phyloP scores from a whole-genome alignment of 2,329 filamentous ascomycete genomes.

The Penicillium palitans region DNA sequence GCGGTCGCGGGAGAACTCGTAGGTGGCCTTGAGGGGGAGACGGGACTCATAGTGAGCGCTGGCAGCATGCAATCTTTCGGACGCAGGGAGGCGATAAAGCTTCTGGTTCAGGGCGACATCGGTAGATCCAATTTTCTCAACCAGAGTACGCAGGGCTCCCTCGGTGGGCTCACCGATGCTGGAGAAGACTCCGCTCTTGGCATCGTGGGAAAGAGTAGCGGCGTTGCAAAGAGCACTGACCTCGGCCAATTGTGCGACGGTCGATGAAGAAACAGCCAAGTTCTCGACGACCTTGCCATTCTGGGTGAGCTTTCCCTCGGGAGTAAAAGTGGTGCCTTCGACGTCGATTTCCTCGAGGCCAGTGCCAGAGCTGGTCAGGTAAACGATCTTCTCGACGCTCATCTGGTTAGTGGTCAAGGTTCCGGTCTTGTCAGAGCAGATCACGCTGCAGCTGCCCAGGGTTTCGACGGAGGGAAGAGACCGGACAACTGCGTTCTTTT shows the following conservation, averaged over 20 bases:
- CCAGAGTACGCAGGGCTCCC: conserved; percentile 83
- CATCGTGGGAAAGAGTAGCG: conserved; percentile 77
- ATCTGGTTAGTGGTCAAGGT: conserved; percentile 99
- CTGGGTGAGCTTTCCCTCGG: conserved; percentile 70
- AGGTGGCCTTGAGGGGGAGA: conserved; percentile 76
- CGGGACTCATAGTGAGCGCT: conserved; percentile 81
- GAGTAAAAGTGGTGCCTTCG: conserved; percentile 88
- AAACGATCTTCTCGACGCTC: conserved; percentile 93
- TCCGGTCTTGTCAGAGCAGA: conserved; percentile 99
- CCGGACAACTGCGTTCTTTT: conserved; percentile 95
- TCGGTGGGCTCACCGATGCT: conserved; percentile 94
- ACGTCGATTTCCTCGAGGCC: conserved; percentile 84
- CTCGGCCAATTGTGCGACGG: conserved; percentile 74
- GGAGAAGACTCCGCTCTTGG: conserved; percentile 70
- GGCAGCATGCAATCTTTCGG: conserved; percentile 72
- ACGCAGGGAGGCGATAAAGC: conserved; percentile 49
- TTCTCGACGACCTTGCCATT: conserved; percentile 69
- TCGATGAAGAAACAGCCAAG: conserved; percentile 69
- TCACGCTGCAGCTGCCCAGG: conserved; percentile 96
- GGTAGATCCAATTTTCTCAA: conserved; percentile 90
- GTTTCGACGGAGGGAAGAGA: conserved; percentile 97
- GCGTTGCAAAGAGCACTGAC: conserved; percentile 82
- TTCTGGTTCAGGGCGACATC: conserved; percentile 60
- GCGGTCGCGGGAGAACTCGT: conserved; percentile 93
- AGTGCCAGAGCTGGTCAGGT: conserved; percentile 70